Evolutionary conservation across 306 rosid genomes (phyloP).

Genomic region (Cucumis cinereus): DNA sequence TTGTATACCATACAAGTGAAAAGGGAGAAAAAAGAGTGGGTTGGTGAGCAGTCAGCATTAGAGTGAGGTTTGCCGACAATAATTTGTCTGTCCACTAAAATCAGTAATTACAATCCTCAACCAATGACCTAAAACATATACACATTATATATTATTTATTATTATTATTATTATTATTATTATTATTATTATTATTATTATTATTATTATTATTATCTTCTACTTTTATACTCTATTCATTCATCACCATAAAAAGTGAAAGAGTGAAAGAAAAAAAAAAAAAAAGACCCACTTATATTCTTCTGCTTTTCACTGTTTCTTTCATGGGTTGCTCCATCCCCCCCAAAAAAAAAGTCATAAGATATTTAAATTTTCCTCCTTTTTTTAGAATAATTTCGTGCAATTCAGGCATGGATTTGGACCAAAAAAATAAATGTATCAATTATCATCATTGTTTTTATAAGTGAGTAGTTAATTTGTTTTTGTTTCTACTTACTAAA

Average conservation of each 20-base stretch:
- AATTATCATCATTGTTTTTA: too few species aligned
- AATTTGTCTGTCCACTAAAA: constrained; percentile 33
- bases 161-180: background rate
- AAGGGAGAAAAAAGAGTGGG: background rate
- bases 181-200: background rate
- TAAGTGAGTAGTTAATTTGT: too few species aligned
- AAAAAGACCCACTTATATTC: background rate
- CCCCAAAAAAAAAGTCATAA: too few species aligned
- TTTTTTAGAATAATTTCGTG: background rate
- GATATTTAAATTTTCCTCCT: background rate
- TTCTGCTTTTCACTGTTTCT: background rate
- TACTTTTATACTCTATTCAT: background rate
- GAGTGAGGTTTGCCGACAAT: constrained; percentile 48
- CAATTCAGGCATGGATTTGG: background rate
- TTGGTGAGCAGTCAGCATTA: constrained; percentile 47
- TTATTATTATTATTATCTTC: too few species aligned
- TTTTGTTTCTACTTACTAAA: background rate
- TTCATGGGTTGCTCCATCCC: background rate
- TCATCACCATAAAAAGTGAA: background rate
- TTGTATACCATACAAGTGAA: too few species aligned
- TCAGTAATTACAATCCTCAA: constrained; percentile 26
- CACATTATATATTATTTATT: background rate
- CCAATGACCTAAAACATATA: constrained; percentile 11
- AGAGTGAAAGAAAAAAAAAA: too few species aligned
- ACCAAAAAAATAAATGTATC: background rate